Percentiles rank a stretch among this genome's conserved stretches.
These are phyloP conservation scores for Polychytrium aggregatum DNA, from an alignment of 192 early-diverging fungal genomes.

Conservation along the genomic window DNA sequence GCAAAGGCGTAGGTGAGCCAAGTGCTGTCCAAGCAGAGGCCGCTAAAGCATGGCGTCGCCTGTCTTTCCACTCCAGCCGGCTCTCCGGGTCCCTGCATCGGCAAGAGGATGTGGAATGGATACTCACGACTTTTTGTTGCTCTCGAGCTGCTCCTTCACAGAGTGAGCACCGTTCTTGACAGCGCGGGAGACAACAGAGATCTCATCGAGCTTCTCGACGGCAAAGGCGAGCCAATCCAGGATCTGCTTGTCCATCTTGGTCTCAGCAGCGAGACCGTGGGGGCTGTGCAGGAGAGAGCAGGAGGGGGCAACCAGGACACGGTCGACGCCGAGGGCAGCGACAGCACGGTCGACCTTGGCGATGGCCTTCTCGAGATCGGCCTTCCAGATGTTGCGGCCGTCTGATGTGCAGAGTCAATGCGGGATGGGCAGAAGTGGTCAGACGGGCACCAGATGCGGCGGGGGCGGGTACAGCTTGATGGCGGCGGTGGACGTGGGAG, in stretches of 20 bases:
- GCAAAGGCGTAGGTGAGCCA: too few species aligned
- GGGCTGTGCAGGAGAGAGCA: constrained; percentile 91
- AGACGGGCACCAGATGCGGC: too few species aligned
- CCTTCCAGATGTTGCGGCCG: constrained; percentile 98
- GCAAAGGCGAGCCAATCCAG: constrained; percentile 90
- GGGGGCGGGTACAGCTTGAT: too few species aligned
- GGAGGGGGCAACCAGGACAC: constrained; percentile 77
- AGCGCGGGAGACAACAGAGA: constrained; percentile 56
- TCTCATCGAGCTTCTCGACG: constrained; percentile 82
- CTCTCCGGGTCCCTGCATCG: too few species aligned
- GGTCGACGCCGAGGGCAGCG: constrained; percentile 50
- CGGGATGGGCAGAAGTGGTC: too few species aligned
- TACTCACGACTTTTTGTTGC: constrained; percentile 36
- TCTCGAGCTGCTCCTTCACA: constrained; percentile 61
- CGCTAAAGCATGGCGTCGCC: too few species aligned
- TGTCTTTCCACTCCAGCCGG: too few species aligned
- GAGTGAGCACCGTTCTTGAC: constrained; percentile 35
- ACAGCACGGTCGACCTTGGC: constrained; percentile 55
- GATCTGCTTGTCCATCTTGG: constrained; percentile 61
- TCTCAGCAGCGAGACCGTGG: constrained; percentile 69
- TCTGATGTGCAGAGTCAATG: too few species aligned
- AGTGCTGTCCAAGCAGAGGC: too few species aligned
- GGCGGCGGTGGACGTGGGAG: too few species aligned
- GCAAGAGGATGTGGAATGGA: too few species aligned
- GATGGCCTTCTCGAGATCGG: constrained; percentile 67